These are phyloP conservation scores for Geosmithia putterillii DNA, from an alignment of 2,329 filamentous ascomycete genomes.

Conservation along the genomic window DNA sequence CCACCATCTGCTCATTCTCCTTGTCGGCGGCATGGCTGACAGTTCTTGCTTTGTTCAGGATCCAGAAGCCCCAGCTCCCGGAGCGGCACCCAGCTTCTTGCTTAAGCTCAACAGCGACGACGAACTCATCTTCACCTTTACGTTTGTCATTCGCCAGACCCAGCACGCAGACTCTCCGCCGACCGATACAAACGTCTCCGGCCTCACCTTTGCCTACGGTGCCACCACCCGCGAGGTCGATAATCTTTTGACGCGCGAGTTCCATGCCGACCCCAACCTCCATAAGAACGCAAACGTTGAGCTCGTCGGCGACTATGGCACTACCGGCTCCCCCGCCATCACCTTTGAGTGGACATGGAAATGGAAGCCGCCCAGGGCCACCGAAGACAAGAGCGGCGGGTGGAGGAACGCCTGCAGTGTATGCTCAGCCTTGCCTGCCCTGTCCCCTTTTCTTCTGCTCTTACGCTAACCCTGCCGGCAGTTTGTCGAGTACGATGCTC, in stretches of 20 bases:
- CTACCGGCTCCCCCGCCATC: constrained; percentile 69
- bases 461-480: constrained; percentile 20
- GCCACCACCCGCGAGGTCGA: constrained; percentile 80
- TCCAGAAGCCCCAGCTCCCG: constrained; percentile 45
- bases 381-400: constrained; percentile 75
- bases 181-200: constrained; percentile 68
- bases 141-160: constrained; percentile 61
- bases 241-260: constrained; percentile 86
- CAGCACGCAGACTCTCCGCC: constrained; percentile 28
- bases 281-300: constrained; percentile 97
- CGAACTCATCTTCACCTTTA: constrained; percentile 86
- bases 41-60: constrained; percentile 48
- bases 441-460: not conserved
- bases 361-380: constrained; percentile 78
- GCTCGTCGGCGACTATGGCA: constrained; percentile 83
- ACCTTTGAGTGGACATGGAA: constrained; percentile 95
- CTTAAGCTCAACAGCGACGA: constrained; percentile 83
- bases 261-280: constrained; percentile 91
- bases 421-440: constrained; percentile 15
- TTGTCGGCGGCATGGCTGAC: not conserved
- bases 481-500: constrained; percentile 96
- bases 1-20: not conserved
- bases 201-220: constrained; percentile 85
- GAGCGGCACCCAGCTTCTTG: constrained; percentile 58
- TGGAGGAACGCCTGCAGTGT: constrained; percentile 95